phyloP scores from a whole-genome alignment of 306 rosid species.

The Senna tora region DNA sequence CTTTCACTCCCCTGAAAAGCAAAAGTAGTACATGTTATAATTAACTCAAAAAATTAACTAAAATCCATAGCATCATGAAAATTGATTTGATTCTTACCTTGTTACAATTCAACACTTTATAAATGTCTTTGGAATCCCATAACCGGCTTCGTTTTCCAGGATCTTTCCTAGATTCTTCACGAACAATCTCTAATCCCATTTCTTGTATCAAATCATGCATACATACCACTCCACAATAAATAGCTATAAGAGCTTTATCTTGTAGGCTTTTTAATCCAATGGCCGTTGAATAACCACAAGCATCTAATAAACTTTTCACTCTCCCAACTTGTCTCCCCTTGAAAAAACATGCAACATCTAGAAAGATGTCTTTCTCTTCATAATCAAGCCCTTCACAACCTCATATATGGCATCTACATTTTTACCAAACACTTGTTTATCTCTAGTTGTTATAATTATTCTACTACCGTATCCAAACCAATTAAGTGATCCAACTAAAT shows the following conservation, averaged over 20 bases:
- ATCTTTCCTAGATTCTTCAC: background rate
- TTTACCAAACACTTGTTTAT: background rate
- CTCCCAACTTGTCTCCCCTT: background rate
- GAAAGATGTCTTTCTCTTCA: background rate
- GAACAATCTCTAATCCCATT: background rate
- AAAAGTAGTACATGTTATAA: background rate
- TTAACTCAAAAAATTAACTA: background rate
- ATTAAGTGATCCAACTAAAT: background rate
- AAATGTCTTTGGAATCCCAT: background rate
- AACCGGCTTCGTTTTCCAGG: background rate
- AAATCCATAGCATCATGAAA: background rate
- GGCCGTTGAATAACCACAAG: background rate
- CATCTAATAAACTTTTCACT: background rate
- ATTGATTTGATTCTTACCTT: background rate
- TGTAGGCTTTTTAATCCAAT: background rate
- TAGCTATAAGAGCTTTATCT: conserved; percentile 10
- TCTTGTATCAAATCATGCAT: conserved; percentile 22
- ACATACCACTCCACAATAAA: background rate
- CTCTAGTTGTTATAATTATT: background rate
- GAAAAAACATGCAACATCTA: background rate
- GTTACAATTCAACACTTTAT: background rate
- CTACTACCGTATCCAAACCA: background rate
- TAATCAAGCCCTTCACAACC: background rate
- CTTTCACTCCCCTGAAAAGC: conserved; percentile 31
- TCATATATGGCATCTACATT: background rate